Evolutionary conservation across 345 rosid species (phyloP).

Genomic region (Noccaea bulbosa): DNA sequence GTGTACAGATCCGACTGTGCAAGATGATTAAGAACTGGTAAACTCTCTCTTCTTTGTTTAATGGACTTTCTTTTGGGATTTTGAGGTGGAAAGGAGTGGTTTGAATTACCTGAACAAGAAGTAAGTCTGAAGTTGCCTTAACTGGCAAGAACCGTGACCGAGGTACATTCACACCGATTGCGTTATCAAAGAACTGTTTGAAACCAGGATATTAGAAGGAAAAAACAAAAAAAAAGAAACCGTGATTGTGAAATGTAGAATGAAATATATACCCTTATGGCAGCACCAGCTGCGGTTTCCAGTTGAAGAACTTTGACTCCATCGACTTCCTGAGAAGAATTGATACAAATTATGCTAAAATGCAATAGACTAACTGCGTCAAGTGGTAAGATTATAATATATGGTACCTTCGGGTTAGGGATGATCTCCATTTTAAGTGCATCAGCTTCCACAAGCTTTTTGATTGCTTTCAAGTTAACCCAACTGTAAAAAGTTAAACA

Average conservation of each 20-base stretch:
- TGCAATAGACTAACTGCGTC: not conserved
- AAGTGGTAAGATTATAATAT: not conserved
- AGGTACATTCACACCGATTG: conserved; percentile 85
- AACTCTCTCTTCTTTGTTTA: conserved; percentile 7
- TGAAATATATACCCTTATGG: conserved; percentile 58
- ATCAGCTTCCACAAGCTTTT: conserved; percentile 88
- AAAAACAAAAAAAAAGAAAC: too few species aligned
- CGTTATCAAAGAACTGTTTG: conserved; percentile 74
- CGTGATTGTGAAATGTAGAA: not conserved
- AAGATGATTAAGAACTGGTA: not conserved
- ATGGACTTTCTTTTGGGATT: conserved; percentile 53
- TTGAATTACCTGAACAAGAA: conserved; percentile 72
- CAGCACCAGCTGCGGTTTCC: conserved; percentile 98
- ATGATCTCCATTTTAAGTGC: conserved; percentile 95
- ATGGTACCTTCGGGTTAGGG: conserved; percentile 74
- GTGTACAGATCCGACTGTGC: conserved; percentile 88
- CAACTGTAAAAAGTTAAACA: conserved; percentile 56
- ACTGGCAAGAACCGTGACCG: conserved; percentile 88
- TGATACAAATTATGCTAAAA: not conserved
- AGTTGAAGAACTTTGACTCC: conserved; percentile 93
- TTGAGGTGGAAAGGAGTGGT: not conserved
- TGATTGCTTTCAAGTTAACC: conserved; percentile 87
- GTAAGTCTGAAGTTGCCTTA: conserved; percentile 89
- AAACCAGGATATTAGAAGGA: not conserved
- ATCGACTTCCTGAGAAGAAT: conserved; percentile 70